A percentile compares a stretch with the other conserved stretches of the same genome.
phyloP scores from a whole-genome alignment of 2,329 filamentous ascomycete genomes.

The Fusarium concolor region DNA sequence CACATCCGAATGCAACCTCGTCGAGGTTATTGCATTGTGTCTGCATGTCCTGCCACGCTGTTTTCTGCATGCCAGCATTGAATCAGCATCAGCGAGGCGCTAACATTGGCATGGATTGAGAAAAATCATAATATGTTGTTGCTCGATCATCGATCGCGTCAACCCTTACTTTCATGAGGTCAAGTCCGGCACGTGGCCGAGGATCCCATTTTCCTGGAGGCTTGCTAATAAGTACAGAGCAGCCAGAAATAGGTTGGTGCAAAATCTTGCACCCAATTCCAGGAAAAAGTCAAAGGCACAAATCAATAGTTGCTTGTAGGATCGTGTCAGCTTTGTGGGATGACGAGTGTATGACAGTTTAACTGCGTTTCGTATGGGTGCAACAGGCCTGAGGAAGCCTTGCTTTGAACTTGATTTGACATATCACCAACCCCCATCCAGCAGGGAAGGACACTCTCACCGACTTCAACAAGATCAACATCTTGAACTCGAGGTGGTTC shows the following conservation, averaged over 20 bases:
- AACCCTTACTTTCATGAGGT: slow-evolving; percentile 14
- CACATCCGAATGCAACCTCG: slow-evolving; percentile 25
- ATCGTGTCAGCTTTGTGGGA: slow-evolving; percentile 20
- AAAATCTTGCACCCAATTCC: neutral
- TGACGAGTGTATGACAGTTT: slow-evolving; percentile 42
- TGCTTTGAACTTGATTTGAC: slow-evolving; percentile 21
- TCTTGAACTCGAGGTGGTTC: neutral
- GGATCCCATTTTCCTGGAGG: neutral
- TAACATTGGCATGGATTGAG: slow-evolving; percentile 11
- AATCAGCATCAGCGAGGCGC: slow-evolving; percentile 18
- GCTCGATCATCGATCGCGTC: slow-evolving; percentile 26
- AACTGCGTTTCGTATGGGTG: slow-evolving; percentile 27
- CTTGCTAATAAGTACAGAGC: slow-evolving; percentile 1
- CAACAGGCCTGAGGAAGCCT: slow-evolving; percentile 6
- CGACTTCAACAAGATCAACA: slow-evolving; percentile 6
- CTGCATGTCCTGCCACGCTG: slow-evolving; percentile 30
- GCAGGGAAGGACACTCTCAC: neutral
- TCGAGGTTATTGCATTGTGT: neutral
- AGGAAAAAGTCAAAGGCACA: neutral
- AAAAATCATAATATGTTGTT: slow-evolving; percentile 6
- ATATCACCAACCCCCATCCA: neutral
- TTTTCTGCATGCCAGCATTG: slow-evolving; percentile 18
- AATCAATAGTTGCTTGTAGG: slow-evolving; percentile 5
- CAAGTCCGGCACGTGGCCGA: slow-evolving; percentile 27
- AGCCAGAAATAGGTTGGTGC: slow-evolving; percentile 6